Percentiles rank a stretch among this genome's conserved stretches.
phyloP scores from a whole-genome alignment of 768 basidiomycete species.

The Ephemerocybe angulata region DNA sequence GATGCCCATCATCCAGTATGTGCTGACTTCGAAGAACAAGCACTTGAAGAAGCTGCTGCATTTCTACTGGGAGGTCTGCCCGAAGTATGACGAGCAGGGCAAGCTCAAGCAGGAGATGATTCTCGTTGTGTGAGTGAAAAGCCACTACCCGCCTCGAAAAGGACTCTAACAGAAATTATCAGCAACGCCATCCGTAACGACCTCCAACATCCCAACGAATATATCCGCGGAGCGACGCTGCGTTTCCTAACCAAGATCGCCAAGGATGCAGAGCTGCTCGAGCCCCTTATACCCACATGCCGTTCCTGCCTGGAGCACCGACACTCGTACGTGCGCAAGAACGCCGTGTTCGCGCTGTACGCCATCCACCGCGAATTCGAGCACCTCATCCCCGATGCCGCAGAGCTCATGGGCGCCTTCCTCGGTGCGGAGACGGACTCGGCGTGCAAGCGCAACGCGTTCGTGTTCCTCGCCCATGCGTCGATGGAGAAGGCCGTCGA shows the following conservation, averaged over 20 bases:
- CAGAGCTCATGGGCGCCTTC: slow-evolving; percentile 95
- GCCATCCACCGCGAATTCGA: slow-evolving; percentile 94
- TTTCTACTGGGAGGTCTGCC: slow-evolving; percentile 97
- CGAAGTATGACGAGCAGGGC: slow-evolving; percentile 94
- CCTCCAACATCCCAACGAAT: slow-evolving; percentile 99
- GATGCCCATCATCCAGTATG: slow-evolving; percentile 99
- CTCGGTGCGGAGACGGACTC: slow-evolving; percentile 93
- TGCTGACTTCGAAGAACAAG: slow-evolving; percentile 93
- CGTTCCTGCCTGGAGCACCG: slow-evolving; percentile 94
- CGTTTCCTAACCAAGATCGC: slow-evolving; percentile 95
- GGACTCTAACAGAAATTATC: slow-evolving; percentile 1
- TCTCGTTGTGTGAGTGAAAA: slow-evolving; percentile 79
- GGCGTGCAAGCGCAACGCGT: slow-evolving; percentile 95
- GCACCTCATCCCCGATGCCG: slow-evolving; percentile 91
- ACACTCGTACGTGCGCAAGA: slow-evolving; percentile 96
- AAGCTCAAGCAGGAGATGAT: slow-evolving; percentile 99
- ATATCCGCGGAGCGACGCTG: slow-evolving; percentile 96
- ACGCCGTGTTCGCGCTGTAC: slow-evolving; percentile 94
- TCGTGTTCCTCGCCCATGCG: slow-evolving; percentile 86
- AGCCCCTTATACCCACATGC: slow-evolving; percentile 92
- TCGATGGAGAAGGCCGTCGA: slow-evolving; percentile 90
- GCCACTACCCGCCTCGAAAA: not conserved
- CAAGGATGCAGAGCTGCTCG: slow-evolving; percentile 88
- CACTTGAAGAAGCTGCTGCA: slow-evolving; percentile 94
- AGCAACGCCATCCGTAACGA: slow-evolving; percentile 98